Base-by-base conservation (phyloP, 495 filamentous ascomycete genomes). In the Pseudoneurospora amorphoporcata region DNA sequence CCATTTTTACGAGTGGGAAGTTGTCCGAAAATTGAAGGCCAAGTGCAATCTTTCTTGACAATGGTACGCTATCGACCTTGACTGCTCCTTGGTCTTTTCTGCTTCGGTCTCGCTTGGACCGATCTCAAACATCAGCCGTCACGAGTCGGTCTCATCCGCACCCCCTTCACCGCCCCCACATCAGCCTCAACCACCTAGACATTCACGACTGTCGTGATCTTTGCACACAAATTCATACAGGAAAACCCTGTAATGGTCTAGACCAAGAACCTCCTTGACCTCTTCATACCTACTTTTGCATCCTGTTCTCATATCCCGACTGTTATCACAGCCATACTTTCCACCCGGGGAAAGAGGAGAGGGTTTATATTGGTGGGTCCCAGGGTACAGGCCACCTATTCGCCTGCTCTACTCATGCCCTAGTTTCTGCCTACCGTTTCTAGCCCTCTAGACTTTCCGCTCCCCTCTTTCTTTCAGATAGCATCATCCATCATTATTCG, bases 91-190 rank as follows among this genome's bases (percentile, higher is more conserved):
- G 47, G 23, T 58, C 23, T 58, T 23, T 32, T 58, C 2, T 58
- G 47, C 47, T 58, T 58, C 47, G 4, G 79, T 80, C 76, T 80
- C 80, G 78, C 73, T 75, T 76, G 71, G 79, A 70, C 76, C 68
- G 73, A 73, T 75, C 78, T 79, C 79, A 74, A 77, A 82, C 80
- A 76, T 73, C 65, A 76, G 75, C 65, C 72, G 80, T 82, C 80
- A 77, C 76, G 78, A 75, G 74, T 75, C 74, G 37, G 80, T 82
- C 79, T 82, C 80, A 82, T 43, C 72, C 72, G 69, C 75, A 78
- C 69, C 72, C 65, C 71, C 69, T 58, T 73, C 72, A 70, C 69
- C 73, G 65, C 43, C 69, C 69, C 73, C n/a, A 41, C 69, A 45
- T 73, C 53, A 76, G 71, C 79, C 75, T 74, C 77, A 79, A 77